Percentiles rank a stretch among this genome's conserved stretches.
These are phyloP conservation scores for Cladobotryum mycophilum DNA, from an alignment of 2,329 filamentous ascomycete species.

Conservation along the genomic window DNA sequence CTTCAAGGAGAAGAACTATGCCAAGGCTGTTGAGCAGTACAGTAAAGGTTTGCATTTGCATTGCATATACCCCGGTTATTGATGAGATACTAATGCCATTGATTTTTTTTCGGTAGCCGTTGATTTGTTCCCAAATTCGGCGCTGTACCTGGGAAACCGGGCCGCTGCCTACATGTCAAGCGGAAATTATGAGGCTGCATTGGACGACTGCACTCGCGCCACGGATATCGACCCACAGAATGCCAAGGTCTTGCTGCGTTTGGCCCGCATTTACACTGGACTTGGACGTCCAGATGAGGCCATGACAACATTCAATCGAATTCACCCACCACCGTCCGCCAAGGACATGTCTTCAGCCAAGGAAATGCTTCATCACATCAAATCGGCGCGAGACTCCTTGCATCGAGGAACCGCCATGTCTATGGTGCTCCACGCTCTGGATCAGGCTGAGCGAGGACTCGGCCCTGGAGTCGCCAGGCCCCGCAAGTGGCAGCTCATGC, in stretches of 20 bases:
- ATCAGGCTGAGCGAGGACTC: conserved; percentile 79
- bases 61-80: background rate
- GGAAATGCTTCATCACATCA: conserved; percentile 77
- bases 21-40: conserved; percentile 84
- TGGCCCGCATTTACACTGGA: conserved; percentile 84
- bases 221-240: conserved; percentile 80
- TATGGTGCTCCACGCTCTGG: conserved; percentile 86
- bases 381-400: conserved; percentile 71
- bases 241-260: conserved; percentile 77
- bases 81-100: background rate
- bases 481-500: conserved; percentile 89
- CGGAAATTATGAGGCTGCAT: conserved; percentile 67
- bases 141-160: conserved; percentile 90
- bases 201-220: conserved; percentile 81
- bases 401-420: conserved; percentile 72
- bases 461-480: conserved; percentile 71
- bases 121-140: conserved; percentile 74
- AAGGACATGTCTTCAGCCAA: conserved; percentile 81
- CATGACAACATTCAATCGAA: conserved; percentile 71
- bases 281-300: conserved; percentile 84
- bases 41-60: conserved; percentile 65
- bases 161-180: conserved; percentile 91
- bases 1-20: conserved; percentile 91
- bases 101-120: conserved; percentile 56
- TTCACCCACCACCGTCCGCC: conserved; percentile 70